Evolutionary conservation across 2,329 filamentous ascomycete species (phyloP).

Genomic region (Pseudogymnoascus sp.): DNA sequence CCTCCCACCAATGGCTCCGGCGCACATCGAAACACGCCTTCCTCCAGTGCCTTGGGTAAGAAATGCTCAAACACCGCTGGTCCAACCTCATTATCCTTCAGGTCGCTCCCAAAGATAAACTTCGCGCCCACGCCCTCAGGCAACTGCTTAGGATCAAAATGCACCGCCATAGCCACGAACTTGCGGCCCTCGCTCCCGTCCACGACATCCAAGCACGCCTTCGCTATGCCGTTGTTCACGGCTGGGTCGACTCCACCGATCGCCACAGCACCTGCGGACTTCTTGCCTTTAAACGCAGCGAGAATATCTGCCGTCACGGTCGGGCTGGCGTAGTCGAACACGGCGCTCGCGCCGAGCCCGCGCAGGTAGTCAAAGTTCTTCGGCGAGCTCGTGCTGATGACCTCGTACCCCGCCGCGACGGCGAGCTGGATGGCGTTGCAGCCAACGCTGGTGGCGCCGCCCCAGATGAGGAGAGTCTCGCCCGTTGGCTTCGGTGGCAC

Average conservation of each 20-base stretch:
- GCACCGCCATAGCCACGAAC: conserved; percentile 2
- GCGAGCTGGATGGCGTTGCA: conserved; percentile 35
- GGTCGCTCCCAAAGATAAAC: conserved; percentile 21
- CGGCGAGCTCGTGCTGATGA: conserved; percentile 31
- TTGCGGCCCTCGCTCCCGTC: conserved; percentile 19
- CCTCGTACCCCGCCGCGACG: conserved; percentile 31
- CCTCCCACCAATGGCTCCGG: conserved; percentile 32
- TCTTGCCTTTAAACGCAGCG: conserved; percentile 25
- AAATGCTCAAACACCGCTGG: conserved; percentile 24
- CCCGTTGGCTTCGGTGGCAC: conserved; percentile 14
- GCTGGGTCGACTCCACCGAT: conserved; percentile 16
- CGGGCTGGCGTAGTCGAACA: conserved; percentile 32
- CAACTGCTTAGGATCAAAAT: background rate
- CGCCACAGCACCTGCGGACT: conserved; percentile 27
- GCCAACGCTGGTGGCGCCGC: conserved; percentile 17
- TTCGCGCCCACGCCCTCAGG: conserved; percentile 18
- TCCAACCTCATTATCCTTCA: conserved; percentile 24
- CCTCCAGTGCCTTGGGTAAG: conserved; percentile 28
- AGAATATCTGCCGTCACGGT: conserved; percentile 25
- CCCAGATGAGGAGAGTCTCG: conserved; percentile 15
- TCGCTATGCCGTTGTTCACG: conserved; percentile 12
- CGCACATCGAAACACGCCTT: conserved; percentile 25
- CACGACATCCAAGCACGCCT: conserved; percentile 21
- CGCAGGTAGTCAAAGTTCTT: conserved; percentile 31
- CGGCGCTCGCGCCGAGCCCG: conserved; percentile 31